Evolutionary conservation across 2,329 filamentous ascomycete genomes (phyloP).

Genomic region (Epichloe scottii): DNA sequence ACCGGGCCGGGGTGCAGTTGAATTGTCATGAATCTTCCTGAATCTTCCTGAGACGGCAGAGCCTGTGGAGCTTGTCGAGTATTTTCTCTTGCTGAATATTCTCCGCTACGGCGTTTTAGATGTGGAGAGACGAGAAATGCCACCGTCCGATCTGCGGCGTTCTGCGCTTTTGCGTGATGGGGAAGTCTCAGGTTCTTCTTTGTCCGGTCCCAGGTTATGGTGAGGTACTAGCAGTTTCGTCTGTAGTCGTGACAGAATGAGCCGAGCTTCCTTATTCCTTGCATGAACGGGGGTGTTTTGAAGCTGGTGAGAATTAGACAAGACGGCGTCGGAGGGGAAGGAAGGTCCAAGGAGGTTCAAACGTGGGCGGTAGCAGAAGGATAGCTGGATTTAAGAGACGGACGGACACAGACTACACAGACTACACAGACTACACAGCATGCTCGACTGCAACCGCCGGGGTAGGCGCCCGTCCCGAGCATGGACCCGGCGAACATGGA

Average conservation of each 20-base stretch:
- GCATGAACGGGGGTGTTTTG: background rate
- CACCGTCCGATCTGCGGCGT: slow-evolving; percentile 1
- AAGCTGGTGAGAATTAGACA: slow-evolving; percentile 2
- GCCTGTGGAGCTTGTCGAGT: background rate
- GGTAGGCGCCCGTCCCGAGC: slow-evolving; percentile 1
- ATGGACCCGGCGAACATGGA: background rate
- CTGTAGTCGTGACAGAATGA: background rate
- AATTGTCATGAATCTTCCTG: background rate
- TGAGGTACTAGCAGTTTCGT: background rate
- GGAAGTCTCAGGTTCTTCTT: background rate
- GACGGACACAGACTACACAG: too few species aligned
- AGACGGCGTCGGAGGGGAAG: slow-evolving; percentile 3
- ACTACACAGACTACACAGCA: too few species aligned
- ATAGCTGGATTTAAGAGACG: background rate
- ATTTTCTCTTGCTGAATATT: background rate
- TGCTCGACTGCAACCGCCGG: slow-evolving; percentile 1
- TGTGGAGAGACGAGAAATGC: background rate
- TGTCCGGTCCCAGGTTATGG: background rate
- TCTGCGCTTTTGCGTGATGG: background rate
- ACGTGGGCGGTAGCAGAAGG: background rate
- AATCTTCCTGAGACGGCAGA: background rate
- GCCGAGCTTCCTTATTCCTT: background rate
- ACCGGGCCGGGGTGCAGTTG: background rate
- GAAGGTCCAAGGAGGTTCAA: background rate
- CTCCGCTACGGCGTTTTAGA: background rate